Conservation (phyloP, 805 yeast species). For the Limtongia smithiae region DNA sequence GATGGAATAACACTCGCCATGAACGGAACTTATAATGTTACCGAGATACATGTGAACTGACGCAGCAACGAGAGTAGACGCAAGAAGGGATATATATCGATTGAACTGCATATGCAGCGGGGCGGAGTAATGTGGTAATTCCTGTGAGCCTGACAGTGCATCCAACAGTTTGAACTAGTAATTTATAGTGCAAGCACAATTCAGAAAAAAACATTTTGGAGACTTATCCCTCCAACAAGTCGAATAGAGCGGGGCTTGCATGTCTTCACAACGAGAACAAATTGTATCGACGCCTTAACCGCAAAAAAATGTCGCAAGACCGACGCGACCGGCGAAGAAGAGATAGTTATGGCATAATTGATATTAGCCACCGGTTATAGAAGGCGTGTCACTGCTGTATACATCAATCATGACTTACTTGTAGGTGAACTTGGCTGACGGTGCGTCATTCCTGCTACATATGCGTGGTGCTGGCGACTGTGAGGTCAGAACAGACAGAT, state of each 20-base stretch:
- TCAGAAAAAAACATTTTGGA: background rate
- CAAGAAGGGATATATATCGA: conserved; percentile 28
- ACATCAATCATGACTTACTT: no score
- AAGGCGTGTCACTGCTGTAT: no score
- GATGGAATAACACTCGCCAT: conserved; percentile 17
- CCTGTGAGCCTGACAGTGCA: background rate
- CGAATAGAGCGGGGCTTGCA: conserved; percentile 1
- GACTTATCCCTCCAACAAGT: conserved; percentile 1
- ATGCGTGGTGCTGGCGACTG: no score
- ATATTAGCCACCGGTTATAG: no score
- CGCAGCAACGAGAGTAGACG: conserved; percentile 33
- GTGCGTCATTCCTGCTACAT: no score
- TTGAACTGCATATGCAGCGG: conserved; percentile 24
- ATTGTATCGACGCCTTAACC: background rate
- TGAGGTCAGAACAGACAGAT: no score
- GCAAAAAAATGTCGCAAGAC: background rate
- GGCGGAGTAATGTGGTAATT: background rate
- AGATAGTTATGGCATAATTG: no score
- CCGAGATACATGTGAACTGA: conserved; percentile 32
- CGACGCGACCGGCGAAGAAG: no score
- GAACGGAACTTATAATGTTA: conserved; percentile 18
- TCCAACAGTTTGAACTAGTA: conserved; percentile 7
- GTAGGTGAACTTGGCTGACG: no score
- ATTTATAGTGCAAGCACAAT: background rate
- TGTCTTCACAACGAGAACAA: background rate